A percentile compares a stretch with the other conserved stretches of the same genome.
These are phyloP conservation scores for Murraya koenigii DNA, from an alignment of 345 rosid species.

Conservation along the genomic window DNA sequence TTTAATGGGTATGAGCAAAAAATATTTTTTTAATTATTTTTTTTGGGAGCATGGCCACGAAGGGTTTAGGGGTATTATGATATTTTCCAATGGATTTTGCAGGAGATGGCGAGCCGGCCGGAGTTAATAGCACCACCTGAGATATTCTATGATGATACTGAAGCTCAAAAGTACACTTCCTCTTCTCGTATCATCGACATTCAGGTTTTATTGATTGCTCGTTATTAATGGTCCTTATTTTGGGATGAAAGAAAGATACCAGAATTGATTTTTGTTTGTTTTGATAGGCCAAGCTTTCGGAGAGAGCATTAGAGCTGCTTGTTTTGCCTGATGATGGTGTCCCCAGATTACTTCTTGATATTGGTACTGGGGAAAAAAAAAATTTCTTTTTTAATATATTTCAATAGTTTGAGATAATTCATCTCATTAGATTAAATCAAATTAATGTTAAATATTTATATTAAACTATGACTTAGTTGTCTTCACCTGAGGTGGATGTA, in stretches of 20 bases:
- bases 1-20: not conserved
- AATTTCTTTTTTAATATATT: not conserved
- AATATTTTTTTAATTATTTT: not conserved
- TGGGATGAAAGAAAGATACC: not conserved
- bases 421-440: not conserved
- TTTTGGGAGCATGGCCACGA: not conserved
- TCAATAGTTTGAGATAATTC: not conserved
- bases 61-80: not conserved
- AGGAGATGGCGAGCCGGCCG: slow-evolving; percentile 71
- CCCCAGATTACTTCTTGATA: slow-evolving; percentile 83
- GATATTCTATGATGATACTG: slow-evolving; percentile 80
- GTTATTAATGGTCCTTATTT: not conserved
- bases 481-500: not conserved
- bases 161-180: slow-evolving; percentile 90
- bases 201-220: slow-evolving; percentile 45
- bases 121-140: slow-evolving; percentile 88
- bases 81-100: not conserved
- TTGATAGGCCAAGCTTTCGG: slow-evolving; percentile 66
- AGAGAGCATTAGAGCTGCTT: slow-evolving; percentile 96
- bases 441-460: not conserved
- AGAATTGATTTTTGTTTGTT: not conserved
- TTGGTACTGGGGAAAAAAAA: slow-evolving; percentile 35
- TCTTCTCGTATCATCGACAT: slow-evolving; percentile 92
- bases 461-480: not conserved
- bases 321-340: slow-evolving; percentile 79